Percentiles rank a stretch among this genome's conserved stretches.
These are phyloP conservation scores for Melanogaster broomeanus DNA, from an alignment of 768 basidiomycete species.

Conservation along the genomic window DNA sequence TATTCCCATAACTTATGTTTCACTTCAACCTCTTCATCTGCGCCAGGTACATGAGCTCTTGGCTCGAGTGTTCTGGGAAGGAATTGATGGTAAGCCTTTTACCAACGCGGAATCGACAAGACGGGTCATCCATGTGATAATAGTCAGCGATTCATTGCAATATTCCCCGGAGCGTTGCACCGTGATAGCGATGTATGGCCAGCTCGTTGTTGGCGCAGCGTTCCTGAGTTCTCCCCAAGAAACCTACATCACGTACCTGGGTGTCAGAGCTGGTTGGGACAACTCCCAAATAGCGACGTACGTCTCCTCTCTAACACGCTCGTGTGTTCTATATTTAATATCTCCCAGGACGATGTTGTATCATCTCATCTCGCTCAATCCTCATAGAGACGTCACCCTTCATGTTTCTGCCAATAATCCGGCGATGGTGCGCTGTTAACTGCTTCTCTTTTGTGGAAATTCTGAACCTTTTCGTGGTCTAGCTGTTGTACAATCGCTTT, in stretches of 20 bases:
- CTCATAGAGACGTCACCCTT: slow-evolving; percentile 74
- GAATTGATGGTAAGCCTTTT: slow-evolving; percentile 61
- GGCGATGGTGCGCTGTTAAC: slow-evolving; percentile 57
- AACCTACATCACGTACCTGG: slow-evolving; percentile 83
- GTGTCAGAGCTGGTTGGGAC: slow-evolving; percentile 80
- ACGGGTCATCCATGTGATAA: not conserved
- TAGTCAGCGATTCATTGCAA: slow-evolving; percentile 72
- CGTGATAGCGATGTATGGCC: slow-evolving; percentile 71
- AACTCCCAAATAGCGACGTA: slow-evolving; percentile 78
- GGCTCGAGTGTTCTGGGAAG: slow-evolving; percentile 70
- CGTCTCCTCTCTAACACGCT: slow-evolving; percentile 8
- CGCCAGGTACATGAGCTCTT: slow-evolving; percentile 74
- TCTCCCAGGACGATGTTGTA: slow-evolving; percentile 68
- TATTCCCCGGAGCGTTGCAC: slow-evolving; percentile 73
- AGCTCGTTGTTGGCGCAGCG: slow-evolving; percentile 71
- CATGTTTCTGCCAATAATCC: slow-evolving; percentile 83
- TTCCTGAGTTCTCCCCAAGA: slow-evolving; percentile 78
- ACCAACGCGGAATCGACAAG: not conserved
- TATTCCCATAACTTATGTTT: slow-evolving; percentile 64
- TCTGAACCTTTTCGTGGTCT: not conserved
- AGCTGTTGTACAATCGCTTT: slow-evolving; percentile 84
- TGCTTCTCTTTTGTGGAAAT: not conserved
- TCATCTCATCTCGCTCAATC: slow-evolving; percentile 70
- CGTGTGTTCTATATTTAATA: not conserved
- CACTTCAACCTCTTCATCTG: slow-evolving; percentile 60